Evolutionary conservation across 345 rosid species (phyloP).

Genomic region (Hibiscus trionum): DNA sequence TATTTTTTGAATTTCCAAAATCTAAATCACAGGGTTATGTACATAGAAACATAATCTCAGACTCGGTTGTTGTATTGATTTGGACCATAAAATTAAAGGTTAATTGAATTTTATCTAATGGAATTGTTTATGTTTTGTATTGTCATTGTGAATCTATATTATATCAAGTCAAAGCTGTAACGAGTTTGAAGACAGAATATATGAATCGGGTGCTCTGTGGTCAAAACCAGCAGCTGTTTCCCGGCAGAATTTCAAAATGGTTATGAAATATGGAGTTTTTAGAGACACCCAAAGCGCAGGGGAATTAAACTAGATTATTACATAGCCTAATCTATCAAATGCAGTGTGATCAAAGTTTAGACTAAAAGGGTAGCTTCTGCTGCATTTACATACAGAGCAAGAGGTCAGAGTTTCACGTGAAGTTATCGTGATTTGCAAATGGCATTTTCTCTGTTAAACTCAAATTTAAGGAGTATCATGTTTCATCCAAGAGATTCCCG

Average conservation of each 20-base stretch:
- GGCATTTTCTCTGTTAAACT: constrained; percentile 31
- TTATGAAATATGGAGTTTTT: too few relatives aligned
- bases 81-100: not conserved
- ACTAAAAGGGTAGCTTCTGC: constrained; percentile 12
- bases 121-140: not conserved
- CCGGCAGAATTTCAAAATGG: not conserved
- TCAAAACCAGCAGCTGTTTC: constrained; percentile 1
- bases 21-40: constrained; percentile 9
- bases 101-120: not conserved
- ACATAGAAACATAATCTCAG: too few relatives aligned
- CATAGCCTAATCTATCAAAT: constrained; percentile 6
- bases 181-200: not conserved
- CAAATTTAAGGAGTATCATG: too few relatives aligned
- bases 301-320: not conserved
- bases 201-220: not conserved
- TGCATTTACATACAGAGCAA: constrained; percentile 17
- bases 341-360: constrained; percentile 17
- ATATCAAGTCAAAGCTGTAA: not conserved
- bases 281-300: too few relatives aligned
- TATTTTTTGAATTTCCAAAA: not conserved
- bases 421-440: constrained; percentile 57
- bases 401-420: constrained; percentile 83
- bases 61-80: not conserved
- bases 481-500: too few relatives aligned
- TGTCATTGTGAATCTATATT: not conserved